Percentiles rank a stretch among this genome's conserved stretches.
These are phyloP conservation scores for Tagetes erecta DNA, from an alignment of 129 eudicot species.

Conservation along the genomic window DNA sequence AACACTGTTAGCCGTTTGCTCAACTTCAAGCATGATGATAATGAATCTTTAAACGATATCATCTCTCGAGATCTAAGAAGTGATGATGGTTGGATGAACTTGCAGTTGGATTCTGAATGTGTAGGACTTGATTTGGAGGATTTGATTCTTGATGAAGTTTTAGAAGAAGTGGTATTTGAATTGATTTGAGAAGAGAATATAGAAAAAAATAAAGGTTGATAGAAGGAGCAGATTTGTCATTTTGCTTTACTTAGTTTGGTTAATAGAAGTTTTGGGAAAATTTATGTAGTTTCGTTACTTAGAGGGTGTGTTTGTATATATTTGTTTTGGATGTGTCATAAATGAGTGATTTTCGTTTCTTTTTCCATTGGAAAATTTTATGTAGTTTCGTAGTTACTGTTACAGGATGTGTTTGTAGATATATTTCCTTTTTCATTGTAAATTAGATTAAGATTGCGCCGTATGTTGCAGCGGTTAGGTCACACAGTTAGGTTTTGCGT, in stretches of 20 bases:
- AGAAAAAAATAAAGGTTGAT: not conserved
- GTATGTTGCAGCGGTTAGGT: too few species aligned
- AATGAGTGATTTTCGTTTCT: conserved; percentile 9
- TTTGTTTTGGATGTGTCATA: conserved; percentile 22
- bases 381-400: too few species aligned
- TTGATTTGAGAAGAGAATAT: conserved; percentile 9
- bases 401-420: too few species aligned
- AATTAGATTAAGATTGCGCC: too few species aligned
- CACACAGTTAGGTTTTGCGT: too few species aligned
- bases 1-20: conserved; percentile 32
- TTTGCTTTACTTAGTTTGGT: conserved; percentile 17
- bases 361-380: too few species aligned
- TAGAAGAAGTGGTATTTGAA: conserved; percentile 48
- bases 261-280: conserved; percentile 11
- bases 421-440: too few species aligned
- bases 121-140: conserved; percentile 69
- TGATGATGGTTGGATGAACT: conserved; percentile 79
- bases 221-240: conserved; percentile 9
- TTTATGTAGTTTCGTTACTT: not conserved
- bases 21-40: conserved; percentile 39
- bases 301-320: conserved; percentile 18
- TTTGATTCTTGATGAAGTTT: conserved; percentile 58
- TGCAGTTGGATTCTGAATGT: conserved; percentile 60
- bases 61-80: conserved; percentile 48
- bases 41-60: conserved; percentile 36